Evolutionary conservation across 179 eudicot genomes (phyloP), one percentile per base, ranked within the genome.

Genomic region (Actinidia polygama): DNA sequence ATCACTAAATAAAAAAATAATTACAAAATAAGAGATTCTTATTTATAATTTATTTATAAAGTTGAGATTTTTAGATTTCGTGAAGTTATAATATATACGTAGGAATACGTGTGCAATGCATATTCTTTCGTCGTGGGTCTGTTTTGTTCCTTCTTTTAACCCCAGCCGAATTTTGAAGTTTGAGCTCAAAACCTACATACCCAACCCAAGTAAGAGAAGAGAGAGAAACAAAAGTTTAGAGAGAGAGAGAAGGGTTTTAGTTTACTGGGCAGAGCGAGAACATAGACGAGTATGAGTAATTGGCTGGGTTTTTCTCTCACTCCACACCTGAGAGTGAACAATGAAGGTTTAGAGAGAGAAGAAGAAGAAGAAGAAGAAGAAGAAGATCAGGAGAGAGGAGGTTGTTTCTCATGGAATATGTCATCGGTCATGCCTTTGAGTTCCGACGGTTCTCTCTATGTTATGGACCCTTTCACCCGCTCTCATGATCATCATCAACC

Each of bases 261-360:
- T n/a, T n/a, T n/a, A n/a, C n/a, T n/a, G n/a, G n/a, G n/a, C n/a
- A n/a, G n/a, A 51, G 75, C 74, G 55, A 76, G 57, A 82, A 54
- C 58, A 30, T 16, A 53, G 2, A 3, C 26, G 49, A 0, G 11
- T 10, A 88, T 85, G 87, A 86, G 91, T 47, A 85, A 91, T 73
- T 93, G 95, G 97, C 71, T 93, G 54, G 97, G 93, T 4, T 93
- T 93, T 44, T 93, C 97, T 30, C 88, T 91, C 19, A 88, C 84
- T 79, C 88, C 93, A 6, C 89, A 90, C 83, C 85, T 80, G 10
- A 81, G 77, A 75, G 78, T 86, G 51, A 80, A 79, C 18, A 82
- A 79, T 51, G 87, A 81, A 14, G 83, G n/a, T 54, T 67, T 44
- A 30, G 78, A 80, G 6, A 19, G 66, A 19, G 55, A 63, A 61